Conservation (phyloP, 2,329 filamentous ascomycete genomes). For the Monosporascus sp. region DNA sequence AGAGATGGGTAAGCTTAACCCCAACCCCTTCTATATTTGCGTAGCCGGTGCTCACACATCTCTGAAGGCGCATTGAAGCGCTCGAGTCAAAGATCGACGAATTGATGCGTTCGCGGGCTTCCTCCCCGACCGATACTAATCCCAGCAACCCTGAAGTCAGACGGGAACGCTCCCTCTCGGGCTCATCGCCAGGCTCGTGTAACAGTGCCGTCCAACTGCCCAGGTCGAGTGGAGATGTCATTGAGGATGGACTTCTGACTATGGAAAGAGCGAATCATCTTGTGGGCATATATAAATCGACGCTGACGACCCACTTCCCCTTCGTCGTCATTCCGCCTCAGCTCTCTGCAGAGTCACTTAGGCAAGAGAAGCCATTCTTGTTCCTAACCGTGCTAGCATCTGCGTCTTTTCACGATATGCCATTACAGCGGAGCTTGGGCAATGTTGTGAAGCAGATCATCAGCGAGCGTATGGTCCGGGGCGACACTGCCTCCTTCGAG, state of each 20-base stretch:
- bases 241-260: slow-evolving; percentile 1
- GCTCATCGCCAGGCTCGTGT: not conserved
- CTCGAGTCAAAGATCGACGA: slow-evolving; percentile 4
- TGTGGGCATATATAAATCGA: not conserved
- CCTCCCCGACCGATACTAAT: not conserved
- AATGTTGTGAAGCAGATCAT: not conserved
- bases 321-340: slow-evolving; percentile 3
- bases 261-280: not conserved
- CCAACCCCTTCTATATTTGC: not conserved
- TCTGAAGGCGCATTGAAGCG: slow-evolving; percentile 1
- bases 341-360: slow-evolving; percentile 1
- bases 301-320: slow-evolving; percentile 3
- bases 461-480: not conserved
- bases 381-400: slow-evolving; percentile 1
- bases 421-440: slow-evolving; percentile 2
- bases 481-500: not conserved
- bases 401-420: not conserved
- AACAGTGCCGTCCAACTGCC: not conserved
- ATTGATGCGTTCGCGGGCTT: slow-evolving; percentile 1
- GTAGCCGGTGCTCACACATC: not conserved
- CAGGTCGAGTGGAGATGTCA: not conserved
- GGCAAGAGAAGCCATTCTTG: slow-evolving; percentile 3
- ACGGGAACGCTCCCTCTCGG: not conserved
- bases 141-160: not conserved
- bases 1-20: slow-evolving; percentile 1